Percentiles rank a stretch among this genome's conserved stretches.
phyloP scores from a whole-genome alignment of 2,329 filamentous ascomycete species.

The Cryphonectria nitschkei region DNA sequence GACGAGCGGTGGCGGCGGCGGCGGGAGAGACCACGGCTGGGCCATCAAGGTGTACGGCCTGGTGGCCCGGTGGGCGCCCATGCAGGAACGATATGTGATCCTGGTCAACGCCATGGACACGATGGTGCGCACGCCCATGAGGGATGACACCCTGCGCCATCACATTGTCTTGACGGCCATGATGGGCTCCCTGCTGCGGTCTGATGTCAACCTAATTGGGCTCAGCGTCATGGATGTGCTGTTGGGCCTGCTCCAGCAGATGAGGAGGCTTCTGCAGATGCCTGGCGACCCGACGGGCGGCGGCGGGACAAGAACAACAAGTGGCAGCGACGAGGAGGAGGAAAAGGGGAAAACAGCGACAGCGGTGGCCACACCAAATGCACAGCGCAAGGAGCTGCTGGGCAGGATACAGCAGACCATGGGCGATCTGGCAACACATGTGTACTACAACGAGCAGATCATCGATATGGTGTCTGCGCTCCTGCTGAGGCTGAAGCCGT shows the following conservation, averaged over 20 bases:
- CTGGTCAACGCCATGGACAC: constrained; percentile 80
- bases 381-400: constrained; percentile 68
- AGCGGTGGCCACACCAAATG: constrained; percentile 38
- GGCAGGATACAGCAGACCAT: constrained; percentile 78
- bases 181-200: constrained; percentile 81
- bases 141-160: constrained; percentile 71
- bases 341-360: too few relatives aligned
- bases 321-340: constrained; percentile 33
- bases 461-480: constrained; percentile 90
- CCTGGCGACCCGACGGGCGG: constrained; percentile 43
- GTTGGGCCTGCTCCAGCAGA: constrained; percentile 81
- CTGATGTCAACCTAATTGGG: constrained; percentile 90
- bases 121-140: constrained; percentile 68
- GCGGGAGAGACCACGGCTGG: constrained; percentile 67
- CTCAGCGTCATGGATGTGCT: constrained; percentile 95
- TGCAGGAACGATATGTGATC: constrained; percentile 92
- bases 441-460: constrained; percentile 97
- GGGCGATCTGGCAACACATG: constrained; percentile 87
- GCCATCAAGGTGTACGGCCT: constrained; percentile 80
- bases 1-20: constrained; percentile 36
- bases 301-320: background rate
- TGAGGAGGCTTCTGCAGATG: constrained; percentile 75
- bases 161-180: constrained; percentile 78
- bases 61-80: constrained; percentile 84
- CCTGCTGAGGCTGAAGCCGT: constrained; percentile 75